Evolutionary conservation across 352 stramenopile species (phyloP), one percentile per base, ranked within the genome.

Genomic region (Globisporangium echinulatum): DNA sequence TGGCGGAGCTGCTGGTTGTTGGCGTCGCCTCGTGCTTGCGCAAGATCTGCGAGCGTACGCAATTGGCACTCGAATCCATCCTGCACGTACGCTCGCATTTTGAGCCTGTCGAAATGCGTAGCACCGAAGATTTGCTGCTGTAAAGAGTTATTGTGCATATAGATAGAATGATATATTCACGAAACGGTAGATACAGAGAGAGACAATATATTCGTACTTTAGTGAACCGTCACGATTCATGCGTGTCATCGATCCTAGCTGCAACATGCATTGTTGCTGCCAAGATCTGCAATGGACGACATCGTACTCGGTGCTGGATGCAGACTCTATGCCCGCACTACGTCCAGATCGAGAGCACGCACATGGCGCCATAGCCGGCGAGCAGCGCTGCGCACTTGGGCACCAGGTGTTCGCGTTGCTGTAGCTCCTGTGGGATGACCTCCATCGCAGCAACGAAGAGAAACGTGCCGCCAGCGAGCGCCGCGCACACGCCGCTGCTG

Each of bases 401-500:
- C 0, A 73, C 3, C 33, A 90, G 70, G 17, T 74, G 67, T 25
- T 71, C 54, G 2, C 76, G 72, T 59, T 84, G 74, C 49, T 85
- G 71, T 13, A 94, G 73, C 59, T 94, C 82, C 59, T 90, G 79
- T 2, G 84, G 84, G 42, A 94, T 88, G 49, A 87, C 88, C 59
- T 94, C 84, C 78, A 90, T 88, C 33, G 83, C 76, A 7, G 82
- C 77, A 36, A 94, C 82, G 48, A 87, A 94, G 2, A 94, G 56
- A 59, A 94, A 94, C 33, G 84, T 94, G 33, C 84, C 84, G 39
- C 84, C 84, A 7, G 84, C 84, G 57, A 94, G 74, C 10, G 84
- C 84, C 5, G 82, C 74, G 63, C 82, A 92, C 39, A 94, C 67
- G 38, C 84, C 84, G 46, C 69, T 83, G 0, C 70, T 74, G 9